These are phyloP conservation scores for Austroboletus olivaceoglutinosus DNA, from an alignment of 1,284 basidiomycete genomes.

Conservation along the genomic window DNA sequence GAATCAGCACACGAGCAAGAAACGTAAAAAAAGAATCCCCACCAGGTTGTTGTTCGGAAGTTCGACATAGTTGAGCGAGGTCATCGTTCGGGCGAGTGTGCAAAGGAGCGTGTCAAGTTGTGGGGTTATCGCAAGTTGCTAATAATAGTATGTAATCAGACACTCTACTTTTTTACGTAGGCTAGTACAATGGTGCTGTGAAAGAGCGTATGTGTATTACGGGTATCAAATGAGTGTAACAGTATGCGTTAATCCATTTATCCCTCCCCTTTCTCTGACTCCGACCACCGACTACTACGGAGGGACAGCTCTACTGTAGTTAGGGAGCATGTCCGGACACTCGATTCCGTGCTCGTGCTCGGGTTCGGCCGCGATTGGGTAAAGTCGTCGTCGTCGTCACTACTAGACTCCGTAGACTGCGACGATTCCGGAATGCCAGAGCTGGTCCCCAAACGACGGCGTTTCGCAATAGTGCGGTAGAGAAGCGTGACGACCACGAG, in stretches of 20 bases:
- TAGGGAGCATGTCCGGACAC: not conserved
- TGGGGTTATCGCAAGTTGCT: slow-evolving; percentile 2
- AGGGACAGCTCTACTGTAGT: not conserved
- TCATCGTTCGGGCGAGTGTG: slow-evolving; percentile 13
- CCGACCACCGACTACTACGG: not conserved
- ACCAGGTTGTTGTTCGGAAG: slow-evolving; percentile 60
- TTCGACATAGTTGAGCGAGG: slow-evolving; percentile 49
- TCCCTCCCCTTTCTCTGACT: not conserved
- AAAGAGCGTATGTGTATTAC: not conserved
- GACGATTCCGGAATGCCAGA: not conserved
- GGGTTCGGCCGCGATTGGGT: not conserved
- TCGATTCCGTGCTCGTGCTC: not conserved
- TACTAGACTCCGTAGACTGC: not conserved
- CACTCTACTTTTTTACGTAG: slow-evolving; percentile 17
- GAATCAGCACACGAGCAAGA: slow-evolving; percentile 4
- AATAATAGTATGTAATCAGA: slow-evolving; percentile 20
- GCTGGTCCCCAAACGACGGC: not conserved
- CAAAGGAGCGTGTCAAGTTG: slow-evolving; percentile 2
- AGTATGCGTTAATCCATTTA: not conserved
- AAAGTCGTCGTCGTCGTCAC: not conserved
- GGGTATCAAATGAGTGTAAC: not conserved
- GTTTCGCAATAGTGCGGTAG: not conserved
- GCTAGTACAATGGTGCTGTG: too few species aligned
- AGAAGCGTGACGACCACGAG: not conserved
- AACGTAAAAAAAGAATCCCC: slow-evolving; percentile 14